Conservation (phyloP, 306 rosid species). For the Vicia villosa region DNA sequence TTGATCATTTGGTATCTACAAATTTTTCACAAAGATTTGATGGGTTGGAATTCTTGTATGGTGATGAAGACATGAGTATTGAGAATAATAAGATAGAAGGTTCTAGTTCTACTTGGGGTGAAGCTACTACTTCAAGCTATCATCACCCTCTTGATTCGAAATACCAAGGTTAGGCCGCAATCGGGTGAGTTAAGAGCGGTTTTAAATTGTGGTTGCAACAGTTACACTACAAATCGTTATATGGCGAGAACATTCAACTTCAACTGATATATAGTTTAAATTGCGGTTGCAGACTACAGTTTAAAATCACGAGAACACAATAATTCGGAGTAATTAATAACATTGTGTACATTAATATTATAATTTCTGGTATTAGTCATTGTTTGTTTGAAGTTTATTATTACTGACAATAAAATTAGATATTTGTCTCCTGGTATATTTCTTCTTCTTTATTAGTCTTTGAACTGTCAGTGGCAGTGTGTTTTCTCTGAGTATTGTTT, state of each 20-base stretch:
- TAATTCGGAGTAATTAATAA: slow-evolving; percentile 33
- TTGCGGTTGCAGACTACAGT: background rate
- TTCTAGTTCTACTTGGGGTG: slow-evolving; percentile 20
- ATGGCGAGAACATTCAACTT: background rate
- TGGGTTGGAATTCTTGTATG: slow-evolving; percentile 61
- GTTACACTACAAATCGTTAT: background rate
- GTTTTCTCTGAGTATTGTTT: slow-evolving; percentile 27
- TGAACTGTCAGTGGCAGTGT: slow-evolving; percentile 21
- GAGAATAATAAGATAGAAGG: slow-evolving; percentile 36
- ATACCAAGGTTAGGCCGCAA: slow-evolving; percentile 30
- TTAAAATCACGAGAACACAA: background rate
- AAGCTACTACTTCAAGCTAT: slow-evolving; percentile 37
- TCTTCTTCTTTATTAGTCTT: slow-evolving; percentile 22
- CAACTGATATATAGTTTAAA: background rate
- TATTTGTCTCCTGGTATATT: background rate
- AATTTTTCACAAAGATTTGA: slow-evolving; percentile 44
- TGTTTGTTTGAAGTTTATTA: slow-evolving; percentile 30
- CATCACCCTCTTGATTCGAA: slow-evolving; percentile 42
- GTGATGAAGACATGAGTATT: slow-evolving; percentile 36
- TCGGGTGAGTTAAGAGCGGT: background rate
- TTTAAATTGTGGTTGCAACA: background rate
- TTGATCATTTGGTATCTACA: slow-evolving; percentile 42
- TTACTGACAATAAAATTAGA: slow-evolving; percentile 24
- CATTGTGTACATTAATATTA: slow-evolving; percentile 35
- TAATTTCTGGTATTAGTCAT: slow-evolving; percentile 29